These are phyloP conservation scores for Zarea fungicola DNA, from an alignment of 2,329 filamentous ascomycete species.

Conservation along the genomic window DNA sequence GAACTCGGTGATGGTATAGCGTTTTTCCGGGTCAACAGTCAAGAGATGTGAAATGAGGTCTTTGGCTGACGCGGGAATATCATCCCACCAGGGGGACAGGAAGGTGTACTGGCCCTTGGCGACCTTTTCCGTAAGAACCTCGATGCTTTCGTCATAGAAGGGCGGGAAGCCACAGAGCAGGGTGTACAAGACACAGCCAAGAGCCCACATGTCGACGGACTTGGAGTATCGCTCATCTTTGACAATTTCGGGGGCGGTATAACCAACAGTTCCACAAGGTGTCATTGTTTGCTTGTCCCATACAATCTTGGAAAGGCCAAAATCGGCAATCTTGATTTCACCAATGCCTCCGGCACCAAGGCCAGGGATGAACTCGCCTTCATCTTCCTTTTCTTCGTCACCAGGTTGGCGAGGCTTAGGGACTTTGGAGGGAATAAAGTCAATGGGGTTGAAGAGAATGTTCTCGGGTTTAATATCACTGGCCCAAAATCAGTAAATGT, in stretches of 20 bases:
- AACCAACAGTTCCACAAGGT: slow-evolving; percentile 96
- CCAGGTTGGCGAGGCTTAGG: slow-evolving; percentile 79
- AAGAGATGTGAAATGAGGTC: slow-evolving; percentile 90
- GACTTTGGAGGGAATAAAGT: slow-evolving; percentile 71
- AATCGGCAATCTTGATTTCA: slow-evolving; percentile 94
- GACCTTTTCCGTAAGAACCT: slow-evolving; percentile 95
- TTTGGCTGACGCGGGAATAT: slow-evolving; percentile 91
- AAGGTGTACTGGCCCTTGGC: slow-evolving; percentile 96
- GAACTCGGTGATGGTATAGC: slow-evolving; percentile 91
- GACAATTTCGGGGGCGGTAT: slow-evolving; percentile 96
- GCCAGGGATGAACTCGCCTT: slow-evolving; percentile 84
- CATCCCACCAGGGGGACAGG: slow-evolving; percentile 98
- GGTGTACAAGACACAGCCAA: slow-evolving; percentile 95
- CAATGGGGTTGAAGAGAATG: slow-evolving; percentile 83
- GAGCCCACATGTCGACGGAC: slow-evolving; percentile 98
- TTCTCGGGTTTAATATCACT: slow-evolving; percentile 99
- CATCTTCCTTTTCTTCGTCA: slow-evolving; percentile 95
- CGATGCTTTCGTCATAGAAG: slow-evolving; percentile 98
- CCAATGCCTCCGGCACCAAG: slow-evolving; percentile 87
- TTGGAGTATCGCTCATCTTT: slow-evolving; percentile 99
- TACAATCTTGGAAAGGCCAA: slow-evolving; percentile 94
- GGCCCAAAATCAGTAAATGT: slow-evolving; percentile 13
- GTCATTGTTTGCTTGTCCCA: slow-evolving; percentile 99
- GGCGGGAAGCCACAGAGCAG: slow-evolving; percentile 95
- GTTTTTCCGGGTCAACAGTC: slow-evolving; percentile 90